phyloP scores from a whole-genome alignment of 2,329 filamentous ascomycete genomes.

The Trichoderma sp. region DNA sequence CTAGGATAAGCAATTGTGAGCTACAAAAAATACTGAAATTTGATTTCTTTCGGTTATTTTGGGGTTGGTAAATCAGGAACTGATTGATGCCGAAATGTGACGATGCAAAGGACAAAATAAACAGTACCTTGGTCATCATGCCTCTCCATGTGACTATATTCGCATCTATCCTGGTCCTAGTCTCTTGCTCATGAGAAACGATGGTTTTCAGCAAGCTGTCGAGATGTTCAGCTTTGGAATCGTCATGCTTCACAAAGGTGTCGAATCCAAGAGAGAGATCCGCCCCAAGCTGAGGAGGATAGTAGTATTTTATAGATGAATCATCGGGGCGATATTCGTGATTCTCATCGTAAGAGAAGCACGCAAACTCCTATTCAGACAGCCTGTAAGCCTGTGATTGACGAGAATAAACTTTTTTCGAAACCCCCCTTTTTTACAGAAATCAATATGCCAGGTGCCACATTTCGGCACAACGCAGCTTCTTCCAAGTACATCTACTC shows the following conservation, averaged over 20 bases:
- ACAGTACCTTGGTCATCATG: conserved; percentile 90
- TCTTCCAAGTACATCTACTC: conserved; percentile 22
- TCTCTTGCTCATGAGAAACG: conserved; percentile 68
- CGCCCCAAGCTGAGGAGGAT: conserved; percentile 69
- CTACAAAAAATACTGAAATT: background rate
- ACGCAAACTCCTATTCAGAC: conserved; percentile 72
- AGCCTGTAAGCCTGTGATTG: background rate
- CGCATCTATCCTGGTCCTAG: conserved; percentile 67
- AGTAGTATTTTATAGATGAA: conserved; percentile 84
- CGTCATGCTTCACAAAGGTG: conserved; percentile 79
- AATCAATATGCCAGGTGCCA: background rate
- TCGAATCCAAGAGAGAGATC: conserved; percentile 82
- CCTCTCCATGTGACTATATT: conserved; percentile 92
- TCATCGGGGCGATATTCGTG: conserved; percentile 76
- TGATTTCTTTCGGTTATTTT: background rate
- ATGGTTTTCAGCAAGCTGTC: conserved; percentile 80
- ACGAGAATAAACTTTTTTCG: background rate
- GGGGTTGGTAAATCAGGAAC: background rate
- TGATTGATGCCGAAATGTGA: background rate
- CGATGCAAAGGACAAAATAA: conserved; percentile 20
- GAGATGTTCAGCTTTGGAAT: conserved; percentile 81
- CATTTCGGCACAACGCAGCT: background rate
- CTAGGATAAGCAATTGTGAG: conserved; percentile 45
- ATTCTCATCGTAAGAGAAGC: conserved; percentile 88
- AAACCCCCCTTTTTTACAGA: background rate